Conservation (phyloP, 225 moss, liverwort and hornwort genomes). For the Physcomitrellopsis africana region DNA sequence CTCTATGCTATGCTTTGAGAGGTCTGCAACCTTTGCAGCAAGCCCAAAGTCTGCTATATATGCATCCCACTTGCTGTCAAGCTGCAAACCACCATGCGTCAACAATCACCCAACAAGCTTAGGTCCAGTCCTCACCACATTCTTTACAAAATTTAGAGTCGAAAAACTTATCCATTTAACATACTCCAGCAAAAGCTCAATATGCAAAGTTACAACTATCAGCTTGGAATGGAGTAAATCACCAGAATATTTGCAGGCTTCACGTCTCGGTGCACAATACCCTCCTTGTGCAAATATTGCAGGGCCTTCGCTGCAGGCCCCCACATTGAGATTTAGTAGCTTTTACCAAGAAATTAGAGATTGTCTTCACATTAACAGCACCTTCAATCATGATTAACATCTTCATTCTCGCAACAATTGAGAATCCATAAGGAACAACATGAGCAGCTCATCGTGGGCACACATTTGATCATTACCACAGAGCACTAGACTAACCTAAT, state of each 20-base stretch:
- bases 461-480: background rate
- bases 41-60: slow-evolving; percentile 76
- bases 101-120: slow-evolving; percentile 19
- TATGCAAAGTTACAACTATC: background rate
- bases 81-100: slow-evolving; percentile 44
- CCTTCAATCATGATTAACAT: no score
- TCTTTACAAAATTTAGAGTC: background rate
- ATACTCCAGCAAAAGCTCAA: slow-evolving; percentile 13
- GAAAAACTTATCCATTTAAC: background rate
- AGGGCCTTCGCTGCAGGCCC: slow-evolving; percentile 57
- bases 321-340: slow-evolving; percentile 8
- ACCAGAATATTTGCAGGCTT: slow-evolving; percentile 76
- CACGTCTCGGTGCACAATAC: slow-evolving; percentile 73
- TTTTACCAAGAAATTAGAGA: slow-evolving; percentile 8
- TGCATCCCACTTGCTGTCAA: slow-evolving; percentile 70
- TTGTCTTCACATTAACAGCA: background rate
- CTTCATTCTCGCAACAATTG: background rate
- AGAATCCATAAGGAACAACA: slow-evolving; percentile 17
- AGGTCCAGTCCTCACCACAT: background rate
- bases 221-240: slow-evolving; percentile 14
- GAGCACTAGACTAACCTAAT: slow-evolving; percentile 52
- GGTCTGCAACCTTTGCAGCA: slow-evolving; percentile 51
- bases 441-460: background rate
- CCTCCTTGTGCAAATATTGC: slow-evolving; percentile 63
- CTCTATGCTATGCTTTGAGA: slow-evolving; percentile 49